phyloP scores from a whole-genome alignment of 2,329 filamentous ascomycete genomes.

The Atkinsonella hypoxylon region DNA sequence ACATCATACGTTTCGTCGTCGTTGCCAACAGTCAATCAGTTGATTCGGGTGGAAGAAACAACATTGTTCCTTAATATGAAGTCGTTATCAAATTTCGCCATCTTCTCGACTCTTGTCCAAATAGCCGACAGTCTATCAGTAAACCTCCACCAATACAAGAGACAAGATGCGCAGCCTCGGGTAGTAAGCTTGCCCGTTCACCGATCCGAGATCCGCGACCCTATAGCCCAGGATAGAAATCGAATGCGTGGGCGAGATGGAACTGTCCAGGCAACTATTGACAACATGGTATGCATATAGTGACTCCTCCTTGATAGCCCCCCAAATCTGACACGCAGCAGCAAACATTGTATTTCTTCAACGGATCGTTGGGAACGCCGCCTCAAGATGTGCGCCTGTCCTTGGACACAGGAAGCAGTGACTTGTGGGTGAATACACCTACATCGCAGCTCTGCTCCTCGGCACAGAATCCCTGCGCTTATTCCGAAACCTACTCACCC shows the following conservation, averaged over 20 bases:
- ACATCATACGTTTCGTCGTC: background rate
- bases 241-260: slow-evolving; percentile 25
- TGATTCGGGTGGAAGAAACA: background rate
- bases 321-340: slow-evolving; percentile 1
- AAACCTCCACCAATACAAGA: slow-evolving; percentile 11
- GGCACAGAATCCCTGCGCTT: slow-evolving; percentile 38
- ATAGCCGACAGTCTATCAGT: slow-evolving; percentile 15
- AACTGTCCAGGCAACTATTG: slow-evolving; percentile 32
- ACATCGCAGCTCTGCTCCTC: slow-evolving; percentile 47
- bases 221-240: slow-evolving; percentile 29
- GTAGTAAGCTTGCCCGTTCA: slow-evolving; percentile 36
- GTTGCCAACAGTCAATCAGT: background rate
- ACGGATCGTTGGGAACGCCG: slow-evolving; percentile 51
- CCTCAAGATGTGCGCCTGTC: slow-evolving; percentile 44
- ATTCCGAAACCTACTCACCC: slow-evolving; percentile 55
- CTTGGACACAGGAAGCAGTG: slow-evolving; percentile 57
- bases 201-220: slow-evolving; percentile 24
- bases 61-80: slow-evolving; percentile 23
- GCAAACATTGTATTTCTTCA: slow-evolving; percentile 54
- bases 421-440: slow-evolving; percentile 58
- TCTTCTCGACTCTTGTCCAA: slow-evolving; percentile 1
- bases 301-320: background rate
- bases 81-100: slow-evolving; percentile 15
- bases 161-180: slow-evolving; percentile 22
- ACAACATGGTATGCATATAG: slow-evolving; percentile 38